phyloP scores from a whole-genome alignment of 2,329 filamentous ascomycete species.

The Clonostachys solani region DNA sequence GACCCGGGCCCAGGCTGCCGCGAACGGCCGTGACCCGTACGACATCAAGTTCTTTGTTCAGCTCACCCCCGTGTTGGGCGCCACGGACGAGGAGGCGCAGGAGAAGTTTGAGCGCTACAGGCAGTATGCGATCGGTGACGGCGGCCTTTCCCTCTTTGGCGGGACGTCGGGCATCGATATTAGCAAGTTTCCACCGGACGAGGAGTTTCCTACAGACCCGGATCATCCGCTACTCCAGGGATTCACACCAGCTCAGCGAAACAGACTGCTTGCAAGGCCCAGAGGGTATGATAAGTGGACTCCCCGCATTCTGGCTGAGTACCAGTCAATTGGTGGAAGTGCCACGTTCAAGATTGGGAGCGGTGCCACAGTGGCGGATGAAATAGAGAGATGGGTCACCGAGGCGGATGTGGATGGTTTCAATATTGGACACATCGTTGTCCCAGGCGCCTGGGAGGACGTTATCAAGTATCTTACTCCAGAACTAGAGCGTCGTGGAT shows the following conservation, averaged over 20 bases:
- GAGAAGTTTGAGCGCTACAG: constrained; percentile 45
- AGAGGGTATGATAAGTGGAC: constrained; percentile 27
- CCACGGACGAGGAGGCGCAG: constrained; percentile 47
- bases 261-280: constrained; percentile 19
- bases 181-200: constrained; percentile 50
- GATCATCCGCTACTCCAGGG: constrained; percentile 30
- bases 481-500: constrained; percentile 9
- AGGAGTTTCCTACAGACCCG: constrained; percentile 53
- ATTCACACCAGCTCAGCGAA: constrained; percentile 35
- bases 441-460: constrained; percentile 10
- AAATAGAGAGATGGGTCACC: constrained; percentile 24
- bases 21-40: constrained; percentile 48
- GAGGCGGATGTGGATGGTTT: constrained; percentile 62
- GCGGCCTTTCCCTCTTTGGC: constrained; percentile 49
- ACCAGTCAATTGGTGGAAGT: constrained; percentile 22
- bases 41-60: constrained; percentile 47
- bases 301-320: constrained; percentile 23
- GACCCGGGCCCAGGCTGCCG: constrained; percentile 42
- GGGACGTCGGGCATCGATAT: constrained; percentile 60
- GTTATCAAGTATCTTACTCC: constrained; percentile 13
- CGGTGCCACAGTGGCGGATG: constrained; percentile 19
- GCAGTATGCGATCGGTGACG: constrained; percentile 47
- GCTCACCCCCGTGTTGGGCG: constrained; percentile 42
- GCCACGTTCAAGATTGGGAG: constrained; percentile 21
- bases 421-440: constrained; percentile 10